A percentile compares a stretch with the other conserved stretches of the same genome.
phyloP scores from a whole-genome alignment of 1,139 yeast species.

The Zygosaccharomyces sapae region DNA sequence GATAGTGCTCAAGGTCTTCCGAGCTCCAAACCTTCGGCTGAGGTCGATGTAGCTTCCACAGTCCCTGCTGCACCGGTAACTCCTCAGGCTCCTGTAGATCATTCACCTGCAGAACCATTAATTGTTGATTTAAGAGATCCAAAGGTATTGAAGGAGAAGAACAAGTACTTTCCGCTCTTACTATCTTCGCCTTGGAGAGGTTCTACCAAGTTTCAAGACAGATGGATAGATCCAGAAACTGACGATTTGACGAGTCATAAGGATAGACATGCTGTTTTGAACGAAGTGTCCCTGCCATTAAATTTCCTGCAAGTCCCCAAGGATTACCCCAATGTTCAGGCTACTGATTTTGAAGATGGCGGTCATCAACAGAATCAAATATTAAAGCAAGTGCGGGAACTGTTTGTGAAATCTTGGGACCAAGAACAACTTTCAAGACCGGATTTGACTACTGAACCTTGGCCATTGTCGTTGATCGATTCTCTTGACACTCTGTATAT shows the following conservation, averaged over 20 bases:
- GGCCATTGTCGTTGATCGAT: slow-evolving; percentile 48
- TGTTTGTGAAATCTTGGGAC: slow-evolving; percentile 23
- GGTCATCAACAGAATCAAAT: slow-evolving; percentile 21
- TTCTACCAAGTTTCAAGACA: slow-evolving; percentile 22
- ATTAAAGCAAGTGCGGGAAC: slow-evolving; percentile 21
- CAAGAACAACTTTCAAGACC: slow-evolving; percentile 17
- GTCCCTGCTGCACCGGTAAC: background rate
- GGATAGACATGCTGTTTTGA: slow-evolving; percentile 35
- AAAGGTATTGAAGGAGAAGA: slow-evolving; percentile 34
- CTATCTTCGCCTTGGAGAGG: slow-evolving; percentile 25
- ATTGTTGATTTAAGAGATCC: slow-evolving; percentile 22
- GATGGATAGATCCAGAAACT: slow-evolving; percentile 11
- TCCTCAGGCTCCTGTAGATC: background rate
- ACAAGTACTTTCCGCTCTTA: slow-evolving; percentile 39
- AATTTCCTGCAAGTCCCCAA: slow-evolving; percentile 14
- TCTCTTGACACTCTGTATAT: slow-evolving; percentile 64
- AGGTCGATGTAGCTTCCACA: background rate
- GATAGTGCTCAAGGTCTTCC: slow-evolving; percentile 3
- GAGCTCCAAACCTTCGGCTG: background rate
- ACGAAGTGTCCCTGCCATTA: slow-evolving; percentile 34
- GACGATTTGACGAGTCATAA: slow-evolving; percentile 26
- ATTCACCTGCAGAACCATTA: slow-evolving; percentile 3
- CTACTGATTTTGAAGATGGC: slow-evolving; percentile 29
- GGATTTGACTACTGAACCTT: slow-evolving; percentile 12
- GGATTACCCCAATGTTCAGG: slow-evolving; percentile 34